Conservation (phyloP, 352 stramenopile genomes). For the Aphanomyces cochlioides region DNA sequence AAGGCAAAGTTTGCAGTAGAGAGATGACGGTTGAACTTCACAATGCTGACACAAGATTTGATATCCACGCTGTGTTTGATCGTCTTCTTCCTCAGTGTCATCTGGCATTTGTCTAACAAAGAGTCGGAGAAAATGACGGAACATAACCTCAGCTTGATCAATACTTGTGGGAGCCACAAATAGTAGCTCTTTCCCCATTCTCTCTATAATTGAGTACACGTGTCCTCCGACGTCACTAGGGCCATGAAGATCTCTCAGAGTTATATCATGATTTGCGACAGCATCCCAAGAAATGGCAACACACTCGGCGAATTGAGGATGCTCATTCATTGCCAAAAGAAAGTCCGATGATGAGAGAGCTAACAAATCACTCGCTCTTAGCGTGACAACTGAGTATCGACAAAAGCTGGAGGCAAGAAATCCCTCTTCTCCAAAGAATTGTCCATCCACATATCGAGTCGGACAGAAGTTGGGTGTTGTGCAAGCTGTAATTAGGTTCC, state of each 20-base stretch:
- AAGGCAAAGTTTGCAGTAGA: conserved; percentile 29
- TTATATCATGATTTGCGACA: conserved; percentile 1
- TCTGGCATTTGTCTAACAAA: conserved; percentile 17
- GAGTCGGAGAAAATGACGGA: conserved; percentile 15
- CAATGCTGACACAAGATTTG: conserved; percentile 21
- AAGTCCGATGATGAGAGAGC: conserved; percentile 22
- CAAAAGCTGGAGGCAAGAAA: conserved; percentile 27
- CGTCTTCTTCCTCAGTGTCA: not conserved
- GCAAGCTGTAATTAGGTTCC: conserved; percentile 28
- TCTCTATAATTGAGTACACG: conserved; percentile 12
- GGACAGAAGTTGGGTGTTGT: conserved; percentile 6
- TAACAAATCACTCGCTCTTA: conserved; percentile 20
- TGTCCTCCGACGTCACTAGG: conserved; percentile 7
- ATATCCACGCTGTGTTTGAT: not conserved
- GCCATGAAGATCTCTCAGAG: conserved; percentile 3
- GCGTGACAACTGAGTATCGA: conserved; percentile 24
- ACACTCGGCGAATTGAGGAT: conserved; percentile 24
- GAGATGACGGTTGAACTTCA: conserved; percentile 3
- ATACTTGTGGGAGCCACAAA: not conserved
- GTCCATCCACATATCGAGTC: conserved; percentile 24
- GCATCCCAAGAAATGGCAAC: conserved; percentile 14
- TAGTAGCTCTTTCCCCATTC: not conserved
- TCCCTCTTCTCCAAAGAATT: conserved; percentile 29
- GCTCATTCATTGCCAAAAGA: conserved; percentile 17
- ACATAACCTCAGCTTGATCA: conserved; percentile 15